Evolutionary conservation across 495 filamentous ascomycete species (phyloP).

Genomic region (Letharia lupina): DNA sequence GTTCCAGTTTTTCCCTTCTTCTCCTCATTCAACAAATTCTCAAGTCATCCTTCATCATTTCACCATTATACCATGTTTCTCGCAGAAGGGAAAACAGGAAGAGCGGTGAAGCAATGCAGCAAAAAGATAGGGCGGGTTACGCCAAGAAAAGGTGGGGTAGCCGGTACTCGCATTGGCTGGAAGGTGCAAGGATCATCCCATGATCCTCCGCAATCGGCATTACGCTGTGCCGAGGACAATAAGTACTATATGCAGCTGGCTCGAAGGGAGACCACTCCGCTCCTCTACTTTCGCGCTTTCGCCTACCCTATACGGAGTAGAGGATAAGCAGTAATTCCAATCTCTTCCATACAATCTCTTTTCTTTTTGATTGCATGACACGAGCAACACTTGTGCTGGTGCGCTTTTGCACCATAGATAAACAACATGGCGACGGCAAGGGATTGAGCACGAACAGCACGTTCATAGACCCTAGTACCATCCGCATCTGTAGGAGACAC

Average conservation of each 20-base stretch:
- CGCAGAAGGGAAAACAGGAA: neutral
- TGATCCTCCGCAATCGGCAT: no score
- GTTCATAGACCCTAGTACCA: neutral
- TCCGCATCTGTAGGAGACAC: neutral
- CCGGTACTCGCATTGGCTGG: neutral
- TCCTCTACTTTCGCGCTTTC: neutral
- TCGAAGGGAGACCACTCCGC: neutral
- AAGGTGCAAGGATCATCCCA: neutral
- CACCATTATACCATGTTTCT: neutral
- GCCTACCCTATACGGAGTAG: neutral
- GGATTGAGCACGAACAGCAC: neutral
- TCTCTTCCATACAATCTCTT: neutral
- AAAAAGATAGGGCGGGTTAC: neutral
- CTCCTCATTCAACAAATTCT: neutral
- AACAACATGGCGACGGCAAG: neutral
- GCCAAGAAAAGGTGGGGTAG: constrained; percentile 9
- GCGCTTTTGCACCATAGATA: neutral
- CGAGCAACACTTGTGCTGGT: neutral
- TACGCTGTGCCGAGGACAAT: no score
- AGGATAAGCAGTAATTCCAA: neutral
- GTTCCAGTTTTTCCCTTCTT: no score
- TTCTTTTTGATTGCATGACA: no score
- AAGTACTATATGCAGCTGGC: neutral
- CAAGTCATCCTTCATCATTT: neutral
- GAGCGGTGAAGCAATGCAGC: neutral